Conservation (phyloP, 2,329 filamentous ascomycete genomes). For the Cadophora gregata region DNA sequence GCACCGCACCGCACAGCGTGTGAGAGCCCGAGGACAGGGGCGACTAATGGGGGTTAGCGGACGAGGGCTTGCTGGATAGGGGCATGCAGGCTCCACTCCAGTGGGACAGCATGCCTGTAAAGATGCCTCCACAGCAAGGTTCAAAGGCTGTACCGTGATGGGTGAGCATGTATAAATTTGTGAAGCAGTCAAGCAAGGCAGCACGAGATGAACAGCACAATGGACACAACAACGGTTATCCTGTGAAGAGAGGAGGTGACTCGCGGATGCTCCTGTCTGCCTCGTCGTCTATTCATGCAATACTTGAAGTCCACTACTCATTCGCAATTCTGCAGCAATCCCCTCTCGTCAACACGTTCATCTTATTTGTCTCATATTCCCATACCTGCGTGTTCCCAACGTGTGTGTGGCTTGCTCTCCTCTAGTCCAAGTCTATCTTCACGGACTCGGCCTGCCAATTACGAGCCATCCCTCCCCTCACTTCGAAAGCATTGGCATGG, state of each 20-base stretch:
- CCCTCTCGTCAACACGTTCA: background rate
- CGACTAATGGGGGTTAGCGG: background rate
- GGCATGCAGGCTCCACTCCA: constrained; percentile 1
- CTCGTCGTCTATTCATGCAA: background rate
- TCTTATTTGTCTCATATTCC: constrained; percentile 3
- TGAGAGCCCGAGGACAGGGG: constrained; percentile 15
- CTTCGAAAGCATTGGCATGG: background rate
- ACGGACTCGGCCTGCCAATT: constrained; percentile 13
- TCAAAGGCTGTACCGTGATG: no score
- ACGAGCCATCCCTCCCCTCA: background rate
- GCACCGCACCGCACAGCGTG: background rate
- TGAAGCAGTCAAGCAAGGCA: constrained; percentile 7
- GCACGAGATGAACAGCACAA: background rate
- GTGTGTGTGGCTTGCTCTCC: background rate
- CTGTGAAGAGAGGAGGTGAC: background rate
- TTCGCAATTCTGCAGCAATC: background rate
- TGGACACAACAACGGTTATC: constrained; percentile 9
- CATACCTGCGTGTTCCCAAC: background rate
- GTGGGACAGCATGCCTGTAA: background rate
- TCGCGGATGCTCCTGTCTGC: background rate
- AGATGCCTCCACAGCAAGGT: background rate
- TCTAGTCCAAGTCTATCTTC: constrained; percentile 7
- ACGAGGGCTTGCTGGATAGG: constrained; percentile 10
- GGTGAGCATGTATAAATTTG: constrained; percentile 10
- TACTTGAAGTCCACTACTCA: background rate